These are phyloP conservation scores for Lactuca sativa DNA, from an alignment of 129 eudicot genomes.

Conservation along the genomic window DNA sequence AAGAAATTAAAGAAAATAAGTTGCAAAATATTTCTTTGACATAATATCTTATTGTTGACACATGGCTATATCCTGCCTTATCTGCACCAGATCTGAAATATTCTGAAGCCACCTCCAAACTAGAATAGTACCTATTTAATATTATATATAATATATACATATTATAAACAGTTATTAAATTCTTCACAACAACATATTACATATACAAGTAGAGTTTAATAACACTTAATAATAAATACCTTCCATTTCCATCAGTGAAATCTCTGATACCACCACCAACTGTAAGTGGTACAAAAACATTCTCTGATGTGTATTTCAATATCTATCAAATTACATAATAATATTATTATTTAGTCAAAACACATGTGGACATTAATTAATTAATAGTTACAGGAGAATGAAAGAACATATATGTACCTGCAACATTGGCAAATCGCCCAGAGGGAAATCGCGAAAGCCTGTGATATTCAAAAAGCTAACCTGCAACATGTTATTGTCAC, in stretches of 20 bases:
- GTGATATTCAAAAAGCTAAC: slow-evolving; percentile 91
- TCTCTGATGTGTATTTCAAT: slow-evolving; percentile 47
- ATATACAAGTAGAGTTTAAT: neutral
- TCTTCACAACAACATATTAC: neutral
- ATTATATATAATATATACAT: too few species aligned
- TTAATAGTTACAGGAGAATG: too few species aligned
- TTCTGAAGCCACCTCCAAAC: slow-evolving; percentile 91
- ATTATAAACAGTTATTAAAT: neutral
- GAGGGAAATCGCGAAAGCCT: slow-evolving; percentile 94
- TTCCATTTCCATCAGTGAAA: slow-evolving; percentile 77
- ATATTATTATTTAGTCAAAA: too few species aligned
- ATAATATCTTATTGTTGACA: too few species aligned
- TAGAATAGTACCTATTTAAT: slow-evolving; percentile 63
- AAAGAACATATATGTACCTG: slow-evolving; percentile 40
- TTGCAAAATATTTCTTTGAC: too few species aligned
- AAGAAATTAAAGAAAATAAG: too few species aligned
- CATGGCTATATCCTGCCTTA: too few species aligned
- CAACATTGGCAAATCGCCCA: slow-evolving; percentile 95
- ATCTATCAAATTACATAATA: too few species aligned
- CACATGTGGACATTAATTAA: slow-evolving; percentile 6
- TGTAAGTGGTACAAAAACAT: slow-evolving; percentile 20
- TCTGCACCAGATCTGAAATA: slow-evolving; percentile 32
- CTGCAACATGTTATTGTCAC: slow-evolving; percentile 53
- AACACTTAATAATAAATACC: slow-evolving; percentile 35
- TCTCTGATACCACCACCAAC: slow-evolving; percentile 91